phyloP scores from a whole-genome alignment of 2,329 filamentous ascomycete species.

The Alternaria metachromatica region DNA sequence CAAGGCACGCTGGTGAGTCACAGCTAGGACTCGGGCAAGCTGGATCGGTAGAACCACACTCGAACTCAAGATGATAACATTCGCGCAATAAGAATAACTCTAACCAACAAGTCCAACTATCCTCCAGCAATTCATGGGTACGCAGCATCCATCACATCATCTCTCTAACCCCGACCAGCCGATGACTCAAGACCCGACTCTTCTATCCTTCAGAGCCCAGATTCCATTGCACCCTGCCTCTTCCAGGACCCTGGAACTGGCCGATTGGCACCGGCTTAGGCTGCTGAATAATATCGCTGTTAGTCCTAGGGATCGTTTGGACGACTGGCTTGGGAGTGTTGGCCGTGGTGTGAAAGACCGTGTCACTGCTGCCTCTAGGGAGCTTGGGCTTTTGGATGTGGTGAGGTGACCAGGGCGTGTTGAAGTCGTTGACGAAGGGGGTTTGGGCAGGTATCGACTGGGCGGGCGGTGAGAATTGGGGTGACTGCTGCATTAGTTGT shows the following conservation, averaged over 20 bases:
- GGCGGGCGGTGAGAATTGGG: not conserved
- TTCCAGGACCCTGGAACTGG: slow-evolving; percentile 18
- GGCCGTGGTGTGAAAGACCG: slow-evolving; percentile 12
- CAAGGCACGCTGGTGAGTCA: not conserved
- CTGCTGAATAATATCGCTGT: slow-evolving; percentile 38
- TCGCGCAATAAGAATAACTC: not conserved
- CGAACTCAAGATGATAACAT: not conserved
- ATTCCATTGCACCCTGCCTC: slow-evolving; percentile 44
- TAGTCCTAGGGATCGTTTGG: slow-evolving; percentile 26
- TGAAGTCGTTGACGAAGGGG: slow-evolving; percentile 25
- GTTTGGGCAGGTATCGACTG: not conserved
- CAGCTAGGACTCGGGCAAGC: not conserved
- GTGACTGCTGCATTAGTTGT: slow-evolving; percentile 3
- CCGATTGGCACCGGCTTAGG: slow-evolving; percentile 36
- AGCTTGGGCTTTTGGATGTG: slow-evolving; percentile 27
- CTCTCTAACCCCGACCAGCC: not conserved
- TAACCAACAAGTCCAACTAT: not conserved
- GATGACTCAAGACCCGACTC: not conserved
- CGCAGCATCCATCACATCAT: not conserved
- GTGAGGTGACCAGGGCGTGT: slow-evolving; percentile 27
- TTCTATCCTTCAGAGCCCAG: slow-evolving; percentile 38
- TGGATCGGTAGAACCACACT: not conserved
- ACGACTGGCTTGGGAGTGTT: slow-evolving; percentile 14
- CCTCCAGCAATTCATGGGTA: not conserved
- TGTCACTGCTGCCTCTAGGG: slow-evolving; percentile 34